Percentiles rank a stretch among this genome's conserved stretches.
Evolutionary conservation across 2,329 filamentous ascomycete species (phyloP).

Genomic region (Fusarium multiceps): DNA sequence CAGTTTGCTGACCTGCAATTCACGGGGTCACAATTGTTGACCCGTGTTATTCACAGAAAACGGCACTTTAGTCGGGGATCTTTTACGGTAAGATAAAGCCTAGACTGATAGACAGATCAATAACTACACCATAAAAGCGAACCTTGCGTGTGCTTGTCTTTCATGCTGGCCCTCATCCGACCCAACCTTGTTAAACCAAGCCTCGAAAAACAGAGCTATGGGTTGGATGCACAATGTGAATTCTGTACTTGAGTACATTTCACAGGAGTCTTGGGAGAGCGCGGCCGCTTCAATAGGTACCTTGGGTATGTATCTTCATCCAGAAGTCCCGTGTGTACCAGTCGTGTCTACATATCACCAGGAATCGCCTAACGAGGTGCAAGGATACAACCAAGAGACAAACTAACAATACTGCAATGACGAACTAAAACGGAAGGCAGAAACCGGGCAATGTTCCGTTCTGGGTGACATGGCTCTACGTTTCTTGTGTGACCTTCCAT

Average conservation of each 20-base stretch:
- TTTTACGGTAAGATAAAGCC: neutral
- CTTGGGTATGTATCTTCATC: neutral
- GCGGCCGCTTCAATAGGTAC: constrained; percentile 18
- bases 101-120: neutral
- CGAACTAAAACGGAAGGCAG: constrained; percentile 37
- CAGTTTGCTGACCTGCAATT: neutral
- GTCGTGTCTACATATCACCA: neutral
- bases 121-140: neutral
- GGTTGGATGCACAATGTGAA: neutral
- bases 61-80: neutral
- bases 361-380: neutral
- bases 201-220: neutral
- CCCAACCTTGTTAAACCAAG: neutral
- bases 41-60: neutral
- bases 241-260: neutral
- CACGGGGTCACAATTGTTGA: neutral
- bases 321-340: neutral
- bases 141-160: neutral
- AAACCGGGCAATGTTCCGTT: constrained; percentile 19
- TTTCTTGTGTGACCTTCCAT: constrained; percentile 16
- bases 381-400: constrained; percentile 11
- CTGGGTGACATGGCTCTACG: constrained; percentile 1
- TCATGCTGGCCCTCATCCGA: neutral
- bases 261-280: neutral
- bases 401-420: neutral